phyloP scores from a whole-genome alignment of 352 stramenopile species.

The Globisporangium uncinulatum region DNA sequence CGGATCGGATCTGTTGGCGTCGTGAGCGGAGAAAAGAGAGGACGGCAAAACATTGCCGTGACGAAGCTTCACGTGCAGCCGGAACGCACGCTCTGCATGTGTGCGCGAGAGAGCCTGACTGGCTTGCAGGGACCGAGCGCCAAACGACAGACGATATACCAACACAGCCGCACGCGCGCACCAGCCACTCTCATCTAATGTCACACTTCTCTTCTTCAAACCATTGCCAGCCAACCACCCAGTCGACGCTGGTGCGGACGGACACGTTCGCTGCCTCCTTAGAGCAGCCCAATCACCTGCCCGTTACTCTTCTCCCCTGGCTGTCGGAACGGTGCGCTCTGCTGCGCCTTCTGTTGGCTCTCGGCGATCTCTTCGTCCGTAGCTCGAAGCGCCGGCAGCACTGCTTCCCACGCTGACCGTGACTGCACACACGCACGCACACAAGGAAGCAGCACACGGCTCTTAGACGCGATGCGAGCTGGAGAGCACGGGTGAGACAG shows the following conservation, averaged over 20 bases:
- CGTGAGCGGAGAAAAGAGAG: background rate
- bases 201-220: constrained; percentile 8
- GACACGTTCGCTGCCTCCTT: constrained; percentile 12
- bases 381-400: constrained; percentile 60
- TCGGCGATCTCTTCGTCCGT: constrained; percentile 49
- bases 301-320: constrained; percentile 61
- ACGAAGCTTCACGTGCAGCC: background rate
- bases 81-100: background rate
- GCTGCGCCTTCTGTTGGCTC: constrained; percentile 43
- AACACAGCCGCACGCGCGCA: background rate
- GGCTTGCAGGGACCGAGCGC: too few species aligned
- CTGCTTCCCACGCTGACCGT: constrained; percentile 61
- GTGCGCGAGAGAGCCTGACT: background rate
- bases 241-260: background rate
- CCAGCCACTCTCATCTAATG: background rate
- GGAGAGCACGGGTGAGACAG: background rate
- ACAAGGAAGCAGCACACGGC: background rate
- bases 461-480: background rate
- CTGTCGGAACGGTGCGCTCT: constrained; percentile 52
- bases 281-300: constrained; percentile 71
- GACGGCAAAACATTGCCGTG: too few species aligned
- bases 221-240: background rate
- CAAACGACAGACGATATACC: background rate
- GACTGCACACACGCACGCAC: constrained; percentile 26
- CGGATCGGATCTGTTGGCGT: background rate